Evolutionary conservation across 129 eudicot species (phyloP).

Genomic region (Logfia minima): DNA sequence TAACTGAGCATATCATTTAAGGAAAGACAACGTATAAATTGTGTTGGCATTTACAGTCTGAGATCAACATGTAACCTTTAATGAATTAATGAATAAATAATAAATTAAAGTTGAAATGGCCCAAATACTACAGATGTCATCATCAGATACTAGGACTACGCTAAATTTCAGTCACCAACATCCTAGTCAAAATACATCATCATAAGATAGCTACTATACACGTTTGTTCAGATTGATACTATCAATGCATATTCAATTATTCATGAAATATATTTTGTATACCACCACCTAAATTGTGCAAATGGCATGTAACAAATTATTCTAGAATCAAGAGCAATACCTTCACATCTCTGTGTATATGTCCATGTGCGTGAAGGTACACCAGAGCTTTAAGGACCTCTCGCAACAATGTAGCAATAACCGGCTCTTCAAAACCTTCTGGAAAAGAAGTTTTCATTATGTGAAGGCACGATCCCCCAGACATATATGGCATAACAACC

Average conservation of each 20-base stretch:
- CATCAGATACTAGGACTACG: not conserved
- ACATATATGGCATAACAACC: slow-evolving; percentile 99
- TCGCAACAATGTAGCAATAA: slow-evolving; percentile 82
- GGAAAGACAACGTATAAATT: not conserved
- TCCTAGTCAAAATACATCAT: not conserved
- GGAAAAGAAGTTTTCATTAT: slow-evolving; percentile 89
- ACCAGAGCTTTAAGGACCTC: slow-evolving; percentile 94
- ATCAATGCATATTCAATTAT: not conserved
- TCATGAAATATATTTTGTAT: not conserved
- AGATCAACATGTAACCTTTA: not conserved
- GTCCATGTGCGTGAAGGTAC: slow-evolving; percentile 91
- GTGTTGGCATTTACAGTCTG: not conserved
- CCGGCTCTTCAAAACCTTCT: slow-evolving; percentile 95
- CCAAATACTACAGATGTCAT: not conserved
- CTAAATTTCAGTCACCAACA: not conserved
- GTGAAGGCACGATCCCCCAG: slow-evolving; percentile 94
- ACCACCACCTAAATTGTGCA: not conserved
- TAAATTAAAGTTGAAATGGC: not conserved
- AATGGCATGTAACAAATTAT: slow-evolving; percentile 1
- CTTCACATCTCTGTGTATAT: slow-evolving; percentile 97
- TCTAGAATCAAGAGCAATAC: slow-evolving; percentile 39
- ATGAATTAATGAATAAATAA: not conserved
- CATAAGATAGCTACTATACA: not conserved
- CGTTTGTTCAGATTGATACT: not conserved
- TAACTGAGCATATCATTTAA: not conserved